These are phyloP conservation scores for Crotalaria pallida DNA, from an alignment of 306 rosid genomes.

Conservation along the genomic window DNA sequence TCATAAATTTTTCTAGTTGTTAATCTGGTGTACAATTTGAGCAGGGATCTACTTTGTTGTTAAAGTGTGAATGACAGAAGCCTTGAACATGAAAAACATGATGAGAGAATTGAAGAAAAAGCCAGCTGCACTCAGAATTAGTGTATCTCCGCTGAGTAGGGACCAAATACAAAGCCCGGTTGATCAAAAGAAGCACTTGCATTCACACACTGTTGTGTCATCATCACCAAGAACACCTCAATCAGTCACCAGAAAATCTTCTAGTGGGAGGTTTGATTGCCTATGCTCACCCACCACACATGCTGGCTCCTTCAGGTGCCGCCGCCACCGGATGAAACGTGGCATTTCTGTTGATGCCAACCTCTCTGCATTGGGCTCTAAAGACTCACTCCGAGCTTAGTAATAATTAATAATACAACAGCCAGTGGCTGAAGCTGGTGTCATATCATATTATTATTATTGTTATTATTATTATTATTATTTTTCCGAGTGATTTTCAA, in stretches of 20 bases:
- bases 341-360: slow-evolving; percentile 44
- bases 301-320: slow-evolving; percentile 65
- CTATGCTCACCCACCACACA: slow-evolving; percentile 76
- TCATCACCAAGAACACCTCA: slow-evolving; percentile 34
- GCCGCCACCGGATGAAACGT: slow-evolving; percentile 43
- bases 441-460: not conserved
- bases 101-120: slow-evolving; percentile 26
- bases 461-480: too few relatives aligned
- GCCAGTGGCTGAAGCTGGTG: not conserved
- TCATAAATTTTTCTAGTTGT: not conserved
- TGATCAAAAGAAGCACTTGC: slow-evolving; percentile 28
- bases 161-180: slow-evolving; percentile 25
- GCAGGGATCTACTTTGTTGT: not conserved
- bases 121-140: slow-evolving; percentile 4
- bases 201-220: slow-evolving; percentile 16
- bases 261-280: slow-evolving; percentile 37
- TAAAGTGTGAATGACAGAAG: not conserved
- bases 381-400: slow-evolving; percentile 20
- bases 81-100: slow-evolving; percentile 18
- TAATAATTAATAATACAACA: not conserved
- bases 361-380: slow-evolving; percentile 38
- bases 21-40: not conserved
- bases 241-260: slow-evolving; percentile 19
- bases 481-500: not conserved
- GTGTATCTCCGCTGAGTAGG: not conserved